These are phyloP conservation scores for Leishmania guyanensis DNA, from an alignment of 208 protist genomes.

Conservation along the genomic window DNA sequence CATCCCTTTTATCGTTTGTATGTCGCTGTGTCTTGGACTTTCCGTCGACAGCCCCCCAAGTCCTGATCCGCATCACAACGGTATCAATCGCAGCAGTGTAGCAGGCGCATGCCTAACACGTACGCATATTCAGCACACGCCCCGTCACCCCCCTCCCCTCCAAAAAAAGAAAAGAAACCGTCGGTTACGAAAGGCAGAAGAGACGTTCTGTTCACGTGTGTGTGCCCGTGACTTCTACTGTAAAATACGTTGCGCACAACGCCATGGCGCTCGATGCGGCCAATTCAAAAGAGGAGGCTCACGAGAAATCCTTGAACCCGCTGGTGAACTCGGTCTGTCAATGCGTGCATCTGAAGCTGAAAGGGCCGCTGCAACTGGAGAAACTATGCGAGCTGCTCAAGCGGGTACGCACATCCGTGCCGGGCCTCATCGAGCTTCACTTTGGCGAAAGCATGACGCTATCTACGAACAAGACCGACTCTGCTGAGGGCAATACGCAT, in stretches of 20 bases:
- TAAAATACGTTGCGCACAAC: neutral
- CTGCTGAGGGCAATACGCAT: conserved; percentile 45
- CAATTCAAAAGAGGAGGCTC: conserved; percentile 2
- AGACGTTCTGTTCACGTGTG: neutral
- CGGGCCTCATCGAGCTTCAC: conserved; percentile 67
- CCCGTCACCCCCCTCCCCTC: neutral
- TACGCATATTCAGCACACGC: neutral
- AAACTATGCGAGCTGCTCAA: conserved; percentile 36
- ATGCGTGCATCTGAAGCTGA: conserved; percentile 45
- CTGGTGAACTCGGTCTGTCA: conserved; percentile 43
- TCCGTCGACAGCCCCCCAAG: no score
- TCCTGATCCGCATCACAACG: neutral
- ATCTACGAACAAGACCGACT: conserved; percentile 39
- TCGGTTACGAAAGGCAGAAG: neutral
- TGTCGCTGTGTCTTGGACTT: neutral
- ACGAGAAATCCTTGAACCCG: conserved; percentile 30
- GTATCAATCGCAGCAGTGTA: neutral
- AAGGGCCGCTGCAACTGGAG: conserved; percentile 29
- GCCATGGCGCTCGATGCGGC: conserved; percentile 17
- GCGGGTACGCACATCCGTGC: conserved; percentile 30
- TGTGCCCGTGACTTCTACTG: neutral
- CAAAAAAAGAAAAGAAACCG: neutral
- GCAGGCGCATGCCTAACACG: neutral
- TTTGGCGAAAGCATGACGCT: conserved; percentile 52
- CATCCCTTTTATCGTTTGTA: neutral